These are phyloP conservation scores for Carallia brachiata DNA, from an alignment of 345 rosid species.

Conservation along the genomic window DNA sequence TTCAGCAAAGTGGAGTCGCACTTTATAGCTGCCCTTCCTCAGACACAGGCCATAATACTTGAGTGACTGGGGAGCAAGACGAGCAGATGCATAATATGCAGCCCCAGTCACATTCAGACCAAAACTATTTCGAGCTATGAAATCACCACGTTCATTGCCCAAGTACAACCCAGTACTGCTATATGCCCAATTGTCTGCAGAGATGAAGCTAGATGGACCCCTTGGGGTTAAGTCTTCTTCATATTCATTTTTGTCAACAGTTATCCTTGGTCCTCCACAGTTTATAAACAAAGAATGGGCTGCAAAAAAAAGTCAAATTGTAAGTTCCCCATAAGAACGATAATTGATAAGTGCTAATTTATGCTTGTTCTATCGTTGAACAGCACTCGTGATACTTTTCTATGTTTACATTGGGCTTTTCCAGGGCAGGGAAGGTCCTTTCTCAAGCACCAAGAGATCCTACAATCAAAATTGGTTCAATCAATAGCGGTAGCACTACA, in stretches of 20 bases:
- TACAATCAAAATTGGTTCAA: background rate
- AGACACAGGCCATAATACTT: constrained; percentile 80
- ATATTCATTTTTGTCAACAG: constrained; percentile 34
- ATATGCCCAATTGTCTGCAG: constrained; percentile 55
- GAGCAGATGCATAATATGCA: constrained; percentile 52
- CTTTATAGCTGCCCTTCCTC: constrained; percentile 54
- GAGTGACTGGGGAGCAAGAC: constrained; percentile 70
- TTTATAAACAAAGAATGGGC: constrained; percentile 73
- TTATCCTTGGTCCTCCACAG: constrained; percentile 51
- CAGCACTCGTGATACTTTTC: background rate
- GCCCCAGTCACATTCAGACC: constrained; percentile 33
- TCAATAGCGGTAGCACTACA: no score
- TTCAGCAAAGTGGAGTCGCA: constrained; percentile 84
- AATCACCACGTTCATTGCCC: background rate
- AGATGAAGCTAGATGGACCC: constrained; percentile 44
- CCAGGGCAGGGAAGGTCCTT: constrained; percentile 61
- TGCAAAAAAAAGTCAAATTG: constrained; percentile 20
- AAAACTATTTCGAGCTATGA: constrained; percentile 28
- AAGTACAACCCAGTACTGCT: constrained; percentile 67
- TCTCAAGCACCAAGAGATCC: constrained; percentile 49
- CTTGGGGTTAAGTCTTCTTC: constrained; percentile 37
- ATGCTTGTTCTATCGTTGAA: background rate
- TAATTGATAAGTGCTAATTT: background rate
- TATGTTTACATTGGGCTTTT: constrained; percentile 46
- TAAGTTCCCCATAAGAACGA: background rate